Evolutionary conservation across 257 asterid species (phyloP), one percentile per base, ranked within the genome.

Genomic region (Primulina eburnea): DNA sequence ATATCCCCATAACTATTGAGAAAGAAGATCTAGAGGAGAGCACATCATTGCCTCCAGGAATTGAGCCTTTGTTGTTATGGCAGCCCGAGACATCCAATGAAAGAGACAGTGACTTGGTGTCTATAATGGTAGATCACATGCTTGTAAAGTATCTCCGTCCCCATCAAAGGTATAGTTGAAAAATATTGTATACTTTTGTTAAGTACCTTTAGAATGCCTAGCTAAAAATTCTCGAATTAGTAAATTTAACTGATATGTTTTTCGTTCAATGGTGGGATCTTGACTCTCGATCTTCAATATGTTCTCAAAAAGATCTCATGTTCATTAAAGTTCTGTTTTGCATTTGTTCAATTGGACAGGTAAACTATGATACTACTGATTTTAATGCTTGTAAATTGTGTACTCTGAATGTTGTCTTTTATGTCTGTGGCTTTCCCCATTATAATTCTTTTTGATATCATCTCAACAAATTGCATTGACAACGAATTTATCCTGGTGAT

Each of bases 111-210:
- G 78, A 65, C 35, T 69, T 38, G 71, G 70, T 71, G 52, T 67
- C 84, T 66, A 84, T 93, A 74, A 76, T 58, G 72, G 99, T 93
- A 62, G 97, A 90, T 63, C 84, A 86, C 9, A 78, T 93, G 85
- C 96, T 93, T 2, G 99, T 90, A 75, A 89, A 82, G 81, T 93
- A 84, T 85, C 99, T 93, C 65, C 82, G 99, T 61, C 97, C 97
- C 69, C 96, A 90, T 80, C 99, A 93, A 81, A 90, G 99, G 99
- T 93, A 82, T 62, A 33, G 16, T 18, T 64, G 11, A 35, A 33
- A 34, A 43, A 8, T 32, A 8, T 38, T 64, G 37, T 73, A 62
- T 59, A 35, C 66, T 81, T 64, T 29, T 65, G 55, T 64, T 70
- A 24, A 62, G 58, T 53, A 33, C 67, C 72, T 69, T 69, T 60